A percentile compares a stretch with the other conserved stretches of the same genome.
These are phyloP conservation scores for Trapa incisa DNA, from an alignment of 345 rosid species.

Conservation along the genomic window DNA sequence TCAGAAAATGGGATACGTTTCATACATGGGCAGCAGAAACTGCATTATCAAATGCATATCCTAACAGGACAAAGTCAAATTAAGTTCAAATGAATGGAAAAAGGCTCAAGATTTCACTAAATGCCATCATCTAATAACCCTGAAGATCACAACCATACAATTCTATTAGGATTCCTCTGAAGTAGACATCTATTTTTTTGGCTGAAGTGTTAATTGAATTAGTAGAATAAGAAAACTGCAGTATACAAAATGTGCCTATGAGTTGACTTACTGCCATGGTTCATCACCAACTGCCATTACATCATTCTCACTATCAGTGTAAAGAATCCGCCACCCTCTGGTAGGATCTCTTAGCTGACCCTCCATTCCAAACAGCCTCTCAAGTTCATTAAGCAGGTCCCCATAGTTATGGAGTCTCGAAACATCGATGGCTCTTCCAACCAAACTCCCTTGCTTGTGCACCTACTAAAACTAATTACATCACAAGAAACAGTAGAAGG, in stretches of 20 bases:
- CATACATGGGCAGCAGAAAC: too few species aligned
- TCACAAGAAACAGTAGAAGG: not conserved
- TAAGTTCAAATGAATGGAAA: too few species aligned
- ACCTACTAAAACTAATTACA: conserved; percentile 30
- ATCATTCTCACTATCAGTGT: conserved; percentile 74
- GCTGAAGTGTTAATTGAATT: not conserved
- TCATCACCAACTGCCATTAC: conserved; percentile 96
- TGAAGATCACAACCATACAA: not conserved
- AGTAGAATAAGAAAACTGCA: not conserved
- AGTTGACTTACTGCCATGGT: conserved; percentile 87
- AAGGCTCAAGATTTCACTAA: not conserved
- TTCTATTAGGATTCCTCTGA: too few species aligned
- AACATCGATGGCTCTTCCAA: conserved; percentile 74
- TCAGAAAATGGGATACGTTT: too few species aligned
- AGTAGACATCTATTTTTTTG: not conserved
- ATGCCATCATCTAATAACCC: not conserved
- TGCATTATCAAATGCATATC: too few species aligned
- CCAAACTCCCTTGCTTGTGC: conserved; percentile 65
- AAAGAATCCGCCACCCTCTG: conserved; percentile 63
- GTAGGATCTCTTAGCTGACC: conserved; percentile 50
- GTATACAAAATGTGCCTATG: too few species aligned
- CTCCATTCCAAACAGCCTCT: conserved; percentile 55
- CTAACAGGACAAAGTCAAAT: too few species aligned
- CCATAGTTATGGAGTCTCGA: conserved; percentile 50
- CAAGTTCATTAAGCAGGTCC: conserved; percentile 56